Percentiles rank a stretch among this genome's conserved stretches.
Conservation (phyloP, 2,329 filamentous ascomycete genomes). For the Dactylellina leptospora region DNA sequence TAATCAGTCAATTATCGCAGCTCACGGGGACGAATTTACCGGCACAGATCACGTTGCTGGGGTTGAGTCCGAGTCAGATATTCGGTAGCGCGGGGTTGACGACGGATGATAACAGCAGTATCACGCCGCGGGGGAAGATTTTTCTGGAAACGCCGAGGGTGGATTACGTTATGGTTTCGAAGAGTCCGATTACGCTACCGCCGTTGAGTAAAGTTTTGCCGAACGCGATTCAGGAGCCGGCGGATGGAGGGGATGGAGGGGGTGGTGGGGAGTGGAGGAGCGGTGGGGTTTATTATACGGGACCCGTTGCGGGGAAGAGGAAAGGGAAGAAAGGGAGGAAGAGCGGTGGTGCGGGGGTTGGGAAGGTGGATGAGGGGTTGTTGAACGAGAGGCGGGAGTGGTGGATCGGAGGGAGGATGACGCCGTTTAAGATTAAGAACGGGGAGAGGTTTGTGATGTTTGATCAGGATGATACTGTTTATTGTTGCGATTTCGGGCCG, state of each 20-base stretch:
- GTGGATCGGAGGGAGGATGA: slow-evolving; percentile 43
- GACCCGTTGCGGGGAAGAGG: slow-evolving; percentile 12
- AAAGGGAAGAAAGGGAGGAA: slow-evolving; percentile 13
- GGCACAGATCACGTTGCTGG: slow-evolving; percentile 12
- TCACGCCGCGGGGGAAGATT: slow-evolving; percentile 28
- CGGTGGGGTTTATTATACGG: slow-evolving; percentile 31
- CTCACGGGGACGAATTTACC: background rate
- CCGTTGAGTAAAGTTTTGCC: slow-evolving; percentile 35
- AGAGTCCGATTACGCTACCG: slow-evolving; percentile 34
- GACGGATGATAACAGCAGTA: background rate
- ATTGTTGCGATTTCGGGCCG: slow-evolving; percentile 51
- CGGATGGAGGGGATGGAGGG: background rate
- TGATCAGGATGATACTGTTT: slow-evolving; percentile 49
- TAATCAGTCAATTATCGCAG: slow-evolving; percentile 9
- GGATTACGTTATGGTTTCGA: slow-evolving; percentile 32
- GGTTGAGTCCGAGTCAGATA: slow-evolving; percentile 8
- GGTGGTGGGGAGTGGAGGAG: slow-evolving; percentile 7
- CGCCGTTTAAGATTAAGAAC: slow-evolving; percentile 40
- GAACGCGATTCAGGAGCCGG: slow-evolving; percentile 43
- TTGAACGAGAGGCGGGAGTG: slow-evolving; percentile 32
- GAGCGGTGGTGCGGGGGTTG: background rate
- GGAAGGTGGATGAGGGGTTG: slow-evolving; percentile 21
- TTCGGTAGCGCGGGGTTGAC: background rate
- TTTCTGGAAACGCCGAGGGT: slow-evolving; percentile 37
- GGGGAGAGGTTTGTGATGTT: slow-evolving; percentile 47